Conservation (phyloP, 2,329 filamentous ascomycete genomes). For the Alternaria postmessia region DNA sequence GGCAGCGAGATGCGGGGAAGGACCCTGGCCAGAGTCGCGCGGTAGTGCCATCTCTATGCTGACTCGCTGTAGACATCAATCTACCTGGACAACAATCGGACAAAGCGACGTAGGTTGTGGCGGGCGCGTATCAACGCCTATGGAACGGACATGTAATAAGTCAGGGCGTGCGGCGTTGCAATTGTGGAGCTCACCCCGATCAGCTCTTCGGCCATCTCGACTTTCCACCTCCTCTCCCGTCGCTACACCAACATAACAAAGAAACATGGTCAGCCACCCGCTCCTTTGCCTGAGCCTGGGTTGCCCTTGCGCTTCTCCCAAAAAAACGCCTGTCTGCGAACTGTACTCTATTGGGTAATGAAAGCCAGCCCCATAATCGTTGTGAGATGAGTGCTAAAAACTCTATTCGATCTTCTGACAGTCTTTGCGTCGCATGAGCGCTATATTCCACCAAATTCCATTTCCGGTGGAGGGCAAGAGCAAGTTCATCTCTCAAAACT, state of each 20-base stretch:
- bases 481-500: not conserved
- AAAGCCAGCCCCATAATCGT: not conserved
- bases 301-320: not conserved
- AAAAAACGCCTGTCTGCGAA: not conserved
- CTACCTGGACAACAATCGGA: not conserved
- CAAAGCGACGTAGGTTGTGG: not conserved
- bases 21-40: not conserved
- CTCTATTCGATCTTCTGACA: not conserved
- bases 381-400: not conserved
- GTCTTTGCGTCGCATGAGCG: not conserved
- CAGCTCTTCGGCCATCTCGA: not conserved
- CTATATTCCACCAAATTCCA: not conserved
- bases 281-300: not conserved
- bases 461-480: not conserved
- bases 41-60: not conserved
- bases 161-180: not conserved
- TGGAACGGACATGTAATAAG: not conserved
- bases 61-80: not conserved
- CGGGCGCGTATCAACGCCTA: not conserved
- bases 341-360: not conserved
- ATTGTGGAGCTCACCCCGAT: not conserved
- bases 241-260: not conserved
- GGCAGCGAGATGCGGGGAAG: conserved; percentile 31
- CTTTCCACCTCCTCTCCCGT: not conserved
- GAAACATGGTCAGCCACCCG: not conserved